A percentile compares a stretch with the other conserved stretches of the same genome.
phyloP scores from a whole-genome alignment of 1,139 yeast species.

The Geotrichum candidum region DNA sequence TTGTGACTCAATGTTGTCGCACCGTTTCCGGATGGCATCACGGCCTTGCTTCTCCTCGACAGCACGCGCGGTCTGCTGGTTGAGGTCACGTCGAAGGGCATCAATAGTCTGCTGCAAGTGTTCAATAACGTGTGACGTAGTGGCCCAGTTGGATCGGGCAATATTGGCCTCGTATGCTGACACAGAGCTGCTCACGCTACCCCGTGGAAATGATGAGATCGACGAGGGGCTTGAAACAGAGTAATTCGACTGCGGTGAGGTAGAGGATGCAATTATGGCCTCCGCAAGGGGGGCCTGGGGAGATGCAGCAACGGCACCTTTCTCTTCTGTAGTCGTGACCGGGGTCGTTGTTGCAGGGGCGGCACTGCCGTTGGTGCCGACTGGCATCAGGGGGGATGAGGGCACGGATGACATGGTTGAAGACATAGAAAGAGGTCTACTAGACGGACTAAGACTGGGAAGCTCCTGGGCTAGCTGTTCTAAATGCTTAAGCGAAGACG shows the following conservation, averaged over 20 bases:
- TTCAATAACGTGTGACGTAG: conserved; percentile 28
- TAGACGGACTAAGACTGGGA: conserved; percentile 13
- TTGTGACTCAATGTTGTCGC: conserved; percentile 26
- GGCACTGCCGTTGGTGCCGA: neutral
- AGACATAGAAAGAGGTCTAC: conserved; percentile 13
- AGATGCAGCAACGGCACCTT: neutral
- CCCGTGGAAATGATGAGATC: neutral
- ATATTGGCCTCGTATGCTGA: conserved; percentile 16
- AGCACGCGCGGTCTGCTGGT: conserved; percentile 26
- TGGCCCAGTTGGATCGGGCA: conserved; percentile 17
- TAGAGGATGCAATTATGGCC: conserved; percentile 4
- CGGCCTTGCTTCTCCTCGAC: conserved; percentile 26
- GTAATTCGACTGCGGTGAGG: conserved; percentile 3
- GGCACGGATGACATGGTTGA: conserved; percentile 15
- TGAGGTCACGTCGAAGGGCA: conserved; percentile 25
- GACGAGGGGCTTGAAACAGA: conserved; percentile 9
- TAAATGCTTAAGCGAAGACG: conserved; percentile 15
- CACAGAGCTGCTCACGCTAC: neutral
- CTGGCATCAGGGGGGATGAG: conserved; percentile 8
- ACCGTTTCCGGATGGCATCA: conserved; percentile 26
- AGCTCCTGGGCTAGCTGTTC: conserved; percentile 18
- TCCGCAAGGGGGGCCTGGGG: conserved; percentile 1
- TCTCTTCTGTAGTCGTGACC: neutral
- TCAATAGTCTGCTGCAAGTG: conserved; percentile 29
- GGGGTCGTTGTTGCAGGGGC: neutral